These are phyloP conservation scores for Helicocarpus griseus DNA, from an alignment of 2,329 filamentous ascomycete species.

Conservation along the genomic window DNA sequence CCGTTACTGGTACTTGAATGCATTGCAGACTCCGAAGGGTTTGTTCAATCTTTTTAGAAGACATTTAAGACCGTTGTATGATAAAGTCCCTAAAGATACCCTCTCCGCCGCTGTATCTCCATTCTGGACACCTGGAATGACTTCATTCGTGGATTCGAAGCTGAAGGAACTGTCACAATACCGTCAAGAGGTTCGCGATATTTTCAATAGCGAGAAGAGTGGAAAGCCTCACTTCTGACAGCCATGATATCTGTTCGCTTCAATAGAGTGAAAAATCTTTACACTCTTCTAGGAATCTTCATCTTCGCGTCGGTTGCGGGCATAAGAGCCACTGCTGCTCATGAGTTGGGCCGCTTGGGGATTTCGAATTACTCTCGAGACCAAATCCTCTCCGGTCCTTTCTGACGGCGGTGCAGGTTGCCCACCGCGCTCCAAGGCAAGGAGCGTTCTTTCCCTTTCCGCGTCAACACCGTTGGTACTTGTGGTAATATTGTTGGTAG, in stretches of 20 bases:
- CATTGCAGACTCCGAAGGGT: constrained; percentile 7
- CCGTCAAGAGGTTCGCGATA: constrained; percentile 5
- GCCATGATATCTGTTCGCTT: background rate
- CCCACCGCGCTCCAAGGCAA: constrained; percentile 3
- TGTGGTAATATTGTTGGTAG: background rate
- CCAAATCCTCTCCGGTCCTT: background rate
- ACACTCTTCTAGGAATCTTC: background rate
- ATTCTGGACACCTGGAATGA: constrained; percentile 9
- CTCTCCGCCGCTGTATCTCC: constrained; percentile 1
- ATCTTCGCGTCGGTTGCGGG: background rate
- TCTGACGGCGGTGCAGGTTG: background rate
- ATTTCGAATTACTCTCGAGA: background rate
- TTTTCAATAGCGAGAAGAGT: constrained; percentile 7
- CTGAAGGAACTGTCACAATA: constrained; percentile 1
- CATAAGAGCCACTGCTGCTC: constrained; percentile 2
- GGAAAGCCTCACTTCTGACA: background rate
- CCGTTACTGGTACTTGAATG: constrained; percentile 9
- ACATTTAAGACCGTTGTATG: constrained; percentile 1
- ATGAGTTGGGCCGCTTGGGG: constrained; percentile 1
- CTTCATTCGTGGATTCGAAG: constrained; percentile 7
- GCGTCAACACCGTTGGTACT: background rate
- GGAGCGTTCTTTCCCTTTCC: constrained; percentile 1
- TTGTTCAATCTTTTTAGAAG: constrained; percentile 7
- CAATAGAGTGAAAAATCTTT: background rate
- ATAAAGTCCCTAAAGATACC: background rate